These are phyloP conservation scores for Kluyveromyces sp. DNA, from an alignment of 1,139 yeast genomes.

Conservation along the genomic window DNA sequence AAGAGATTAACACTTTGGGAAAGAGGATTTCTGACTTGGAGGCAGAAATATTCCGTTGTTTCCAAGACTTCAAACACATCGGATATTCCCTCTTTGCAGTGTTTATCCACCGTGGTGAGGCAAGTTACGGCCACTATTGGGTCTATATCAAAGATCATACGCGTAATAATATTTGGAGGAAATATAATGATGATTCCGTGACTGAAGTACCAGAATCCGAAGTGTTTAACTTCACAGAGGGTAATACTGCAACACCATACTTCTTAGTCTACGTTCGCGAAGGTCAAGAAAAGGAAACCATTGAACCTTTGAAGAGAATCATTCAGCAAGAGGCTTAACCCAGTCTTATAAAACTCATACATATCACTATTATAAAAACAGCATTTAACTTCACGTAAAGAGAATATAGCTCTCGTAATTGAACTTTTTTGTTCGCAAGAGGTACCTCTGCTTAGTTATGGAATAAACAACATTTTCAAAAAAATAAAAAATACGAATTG, in stretches of 20 bases:
- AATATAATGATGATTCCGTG: constrained; percentile 87
- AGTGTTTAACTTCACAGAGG: constrained; percentile 60
- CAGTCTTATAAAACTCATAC: background rate
- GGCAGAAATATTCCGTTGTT: constrained; percentile 47
- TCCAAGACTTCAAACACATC: constrained; percentile 47
- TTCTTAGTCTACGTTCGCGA: constrained; percentile 77
- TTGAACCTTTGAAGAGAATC: constrained; percentile 60
- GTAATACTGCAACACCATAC: constrained; percentile 88
- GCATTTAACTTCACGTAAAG: too few species aligned
- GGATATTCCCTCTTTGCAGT: constrained; percentile 86
- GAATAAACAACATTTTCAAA: too few species aligned
- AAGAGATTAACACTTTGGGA: constrained; percentile 35
- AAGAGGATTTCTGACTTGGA: constrained; percentile 38
- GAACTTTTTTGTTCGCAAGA: background rate
- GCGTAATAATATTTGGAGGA: constrained; percentile 56
- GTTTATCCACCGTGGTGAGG: constrained; percentile 93
- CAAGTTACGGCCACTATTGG: constrained; percentile 96
- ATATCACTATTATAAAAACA: background rate
- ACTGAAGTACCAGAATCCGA: constrained; percentile 70
- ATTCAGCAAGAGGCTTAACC: constrained; percentile 8
- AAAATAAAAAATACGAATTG: too few species aligned
- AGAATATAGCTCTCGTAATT: background rate
- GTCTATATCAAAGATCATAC: constrained; percentile 76
- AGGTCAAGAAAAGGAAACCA: constrained; percentile 43
- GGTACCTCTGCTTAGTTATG: too few species aligned